phyloP scores from a whole-genome alignment of 2,329 filamentous ascomycete species.

The Penicillium digitatum region DNA sequence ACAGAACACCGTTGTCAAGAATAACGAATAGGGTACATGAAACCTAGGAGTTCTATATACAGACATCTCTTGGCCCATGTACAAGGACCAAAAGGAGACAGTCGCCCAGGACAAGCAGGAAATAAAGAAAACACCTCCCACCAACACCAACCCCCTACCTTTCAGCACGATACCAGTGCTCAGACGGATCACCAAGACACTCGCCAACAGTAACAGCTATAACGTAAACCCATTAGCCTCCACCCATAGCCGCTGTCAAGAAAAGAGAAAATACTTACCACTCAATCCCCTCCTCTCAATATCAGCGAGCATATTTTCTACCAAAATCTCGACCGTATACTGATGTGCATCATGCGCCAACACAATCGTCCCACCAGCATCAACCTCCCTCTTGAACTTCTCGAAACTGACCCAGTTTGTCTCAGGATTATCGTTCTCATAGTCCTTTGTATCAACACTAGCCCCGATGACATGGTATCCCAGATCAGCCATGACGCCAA shows the following conservation, averaged over 20 bases:
- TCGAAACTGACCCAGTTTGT: slow-evolving; percentile 30
- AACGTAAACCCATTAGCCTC: background rate
- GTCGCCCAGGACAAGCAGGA: background rate
- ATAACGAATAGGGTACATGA: background rate
- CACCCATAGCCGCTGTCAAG: background rate
- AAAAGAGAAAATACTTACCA: slow-evolving; percentile 20
- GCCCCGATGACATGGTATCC: slow-evolving; percentile 46
- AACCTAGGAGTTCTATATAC: background rate
- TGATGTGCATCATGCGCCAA: slow-evolving; percentile 40
- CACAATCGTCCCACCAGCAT: slow-evolving; percentile 32
- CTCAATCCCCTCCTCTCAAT: slow-evolving; percentile 42
- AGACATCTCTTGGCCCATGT: background rate
- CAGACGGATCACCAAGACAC: slow-evolving; percentile 52
- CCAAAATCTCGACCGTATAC: slow-evolving; percentile 34
- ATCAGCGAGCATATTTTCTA: slow-evolving; percentile 33
- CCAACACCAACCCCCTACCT: background rate
- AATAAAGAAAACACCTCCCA: background rate
- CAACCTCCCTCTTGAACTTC: slow-evolving; percentile 32
- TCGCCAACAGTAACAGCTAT: slow-evolving; percentile 54
- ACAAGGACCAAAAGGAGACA: background rate
- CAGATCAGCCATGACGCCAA: slow-evolving; percentile 38
- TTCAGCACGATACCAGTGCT: slow-evolving; percentile 50
- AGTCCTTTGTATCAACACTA: slow-evolving; percentile 46
- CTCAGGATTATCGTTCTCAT: slow-evolving; percentile 31
- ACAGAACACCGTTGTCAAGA: background rate